phyloP scores from a whole-genome alignment of 208 protist genomes.

The Eutreptiella sp. region DNA sequence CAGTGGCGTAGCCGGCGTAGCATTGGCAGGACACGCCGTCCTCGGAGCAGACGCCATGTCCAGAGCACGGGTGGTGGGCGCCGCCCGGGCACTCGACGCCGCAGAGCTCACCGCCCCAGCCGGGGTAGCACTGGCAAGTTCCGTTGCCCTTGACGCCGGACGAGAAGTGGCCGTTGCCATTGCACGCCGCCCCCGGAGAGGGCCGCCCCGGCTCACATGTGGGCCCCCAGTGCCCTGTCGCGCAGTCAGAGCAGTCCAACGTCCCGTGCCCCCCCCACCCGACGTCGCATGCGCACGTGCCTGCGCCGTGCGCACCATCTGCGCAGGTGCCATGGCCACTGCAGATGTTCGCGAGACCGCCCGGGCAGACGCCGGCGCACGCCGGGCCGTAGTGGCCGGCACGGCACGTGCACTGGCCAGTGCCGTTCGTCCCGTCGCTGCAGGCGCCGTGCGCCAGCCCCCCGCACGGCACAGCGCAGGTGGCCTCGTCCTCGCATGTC shows the following conservation, averaged over 20 bases:
- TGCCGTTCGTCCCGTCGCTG: constrained; percentile 5
- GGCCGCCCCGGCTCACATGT: background rate
- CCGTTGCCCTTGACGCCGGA: background rate
- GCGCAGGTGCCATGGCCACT: constrained; percentile 11
- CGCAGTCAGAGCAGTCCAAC: constrained; percentile 13
- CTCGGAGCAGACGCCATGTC: too few species aligned
- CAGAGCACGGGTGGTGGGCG: background rate
- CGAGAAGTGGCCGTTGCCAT: constrained; percentile 13
- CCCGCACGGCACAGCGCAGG: too few species aligned
- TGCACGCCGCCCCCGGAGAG: constrained; percentile 1
- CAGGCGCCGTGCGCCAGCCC: constrained; percentile 22
- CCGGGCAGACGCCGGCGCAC: constrained; percentile 4
- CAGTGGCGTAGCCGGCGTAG: constrained; percentile 8
- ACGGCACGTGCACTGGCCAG: constrained; percentile 22
- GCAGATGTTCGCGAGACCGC: background rate
- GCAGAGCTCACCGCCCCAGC: constrained; percentile 23
- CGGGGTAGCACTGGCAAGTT: constrained; percentile 4
- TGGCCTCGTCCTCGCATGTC: too few species aligned
- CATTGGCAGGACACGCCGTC: constrained; percentile 16
- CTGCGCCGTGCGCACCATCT: constrained; percentile 5
- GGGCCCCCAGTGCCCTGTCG: background rate
- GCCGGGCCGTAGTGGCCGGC: constrained; percentile 18
- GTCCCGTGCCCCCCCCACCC: constrained; percentile 17
- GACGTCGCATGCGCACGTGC: constrained; percentile 16
- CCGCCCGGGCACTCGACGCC: background rate